Base-by-base conservation (phyloP, 345 rosid genomes). In the Erysimum cheiranthoides region DNA sequence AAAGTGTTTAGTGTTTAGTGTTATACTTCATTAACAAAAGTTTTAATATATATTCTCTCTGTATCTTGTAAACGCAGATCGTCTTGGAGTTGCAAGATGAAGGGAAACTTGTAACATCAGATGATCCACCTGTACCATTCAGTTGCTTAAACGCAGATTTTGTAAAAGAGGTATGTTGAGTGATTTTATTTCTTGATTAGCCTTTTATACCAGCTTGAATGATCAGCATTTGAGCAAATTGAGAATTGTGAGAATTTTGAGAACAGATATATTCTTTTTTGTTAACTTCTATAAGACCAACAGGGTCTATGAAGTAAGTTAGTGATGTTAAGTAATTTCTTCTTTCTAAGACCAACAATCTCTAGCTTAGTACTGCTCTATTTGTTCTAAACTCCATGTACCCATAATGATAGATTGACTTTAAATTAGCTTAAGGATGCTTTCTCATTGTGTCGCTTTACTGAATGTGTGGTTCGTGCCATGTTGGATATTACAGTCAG, bases 71-170 rank as follows among this genome's bases (percentile, higher is more conserved):
- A 78, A 39, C 10, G 51, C 78, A 92, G 98, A 86, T 90, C 46
- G 98, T 92, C 57, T 85, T 95, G 88, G 96, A 89, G 85, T 82
- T 95, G 67, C 94, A 87, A 81, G 90, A 84, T 45, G 94, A 89
- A 77, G 88, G 96, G n/a, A 84, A 84, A 77, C 65, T 95, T 68
- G 82, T 82, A 54, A 89, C 99, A 40, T 92, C 97, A 46, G 99
- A 95, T 82, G 93, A 90, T 71, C 97, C 94, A 78, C 86, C 92
- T 21, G 91, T 89, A 57, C 68, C 73, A 32, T 86, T 95, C 76
- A 86, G 91, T 71, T 83, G 88, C 84, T 79, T 95, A 79, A 84
- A 88, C 11, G 70, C 71, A 16, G 93, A 86, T 50, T 84, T 92
- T 73, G 78, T 92, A 56, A 82, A 81, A 69, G 66, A 84, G 92